phyloP scores from a whole-genome alignment of 2,329 filamentous ascomycete species.

The Pseudogymnoascus sp. region DNA sequence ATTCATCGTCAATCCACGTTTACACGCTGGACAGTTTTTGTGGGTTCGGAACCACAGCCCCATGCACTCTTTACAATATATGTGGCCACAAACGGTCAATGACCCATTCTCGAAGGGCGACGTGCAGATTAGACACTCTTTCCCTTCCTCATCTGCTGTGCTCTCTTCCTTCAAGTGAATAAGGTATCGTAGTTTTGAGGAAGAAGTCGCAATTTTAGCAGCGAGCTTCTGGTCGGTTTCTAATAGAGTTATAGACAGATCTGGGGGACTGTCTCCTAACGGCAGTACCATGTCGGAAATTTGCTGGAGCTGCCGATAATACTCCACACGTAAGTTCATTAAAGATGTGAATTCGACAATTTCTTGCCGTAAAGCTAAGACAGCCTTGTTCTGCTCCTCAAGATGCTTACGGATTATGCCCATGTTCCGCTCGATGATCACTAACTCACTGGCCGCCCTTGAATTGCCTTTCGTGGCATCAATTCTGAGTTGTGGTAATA shows the following conservation, averaged over 20 bases:
- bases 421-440: slow-evolving; percentile 56
- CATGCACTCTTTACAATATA: slow-evolving; percentile 87
- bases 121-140: slow-evolving; percentile 82
- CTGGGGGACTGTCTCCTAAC: slow-evolving; percentile 39
- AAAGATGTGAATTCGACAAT: slow-evolving; percentile 65
- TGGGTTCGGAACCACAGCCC: slow-evolving; percentile 66
- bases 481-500: slow-evolving; percentile 51
- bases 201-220: slow-evolving; percentile 50
- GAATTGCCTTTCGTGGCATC: slow-evolving; percentile 43
- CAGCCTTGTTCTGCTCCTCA: slow-evolving; percentile 42
- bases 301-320: slow-evolving; percentile 80
- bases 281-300: slow-evolving; percentile 79
- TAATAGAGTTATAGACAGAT: slow-evolving; percentile 34
- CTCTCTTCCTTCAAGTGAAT: slow-evolving; percentile 43
- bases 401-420: slow-evolving; percentile 47
- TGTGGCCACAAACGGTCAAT: slow-evolving; percentile 81
- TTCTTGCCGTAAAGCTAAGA: slow-evolving; percentile 52
- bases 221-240: slow-evolving; percentile 43
- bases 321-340: slow-evolving; percentile 82
- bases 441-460: slow-evolving; percentile 53
- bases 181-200: slow-evolving; percentile 70
- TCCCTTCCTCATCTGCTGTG: slow-evolving; percentile 47
- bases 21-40: slow-evolving; percentile 77
- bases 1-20: slow-evolving; percentile 50
- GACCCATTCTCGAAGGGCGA: slow-evolving; percentile 67